phyloP scores from a whole-genome alignment of 2,329 filamentous ascomycete genomes.

The Westerdykella sp. region DNA sequence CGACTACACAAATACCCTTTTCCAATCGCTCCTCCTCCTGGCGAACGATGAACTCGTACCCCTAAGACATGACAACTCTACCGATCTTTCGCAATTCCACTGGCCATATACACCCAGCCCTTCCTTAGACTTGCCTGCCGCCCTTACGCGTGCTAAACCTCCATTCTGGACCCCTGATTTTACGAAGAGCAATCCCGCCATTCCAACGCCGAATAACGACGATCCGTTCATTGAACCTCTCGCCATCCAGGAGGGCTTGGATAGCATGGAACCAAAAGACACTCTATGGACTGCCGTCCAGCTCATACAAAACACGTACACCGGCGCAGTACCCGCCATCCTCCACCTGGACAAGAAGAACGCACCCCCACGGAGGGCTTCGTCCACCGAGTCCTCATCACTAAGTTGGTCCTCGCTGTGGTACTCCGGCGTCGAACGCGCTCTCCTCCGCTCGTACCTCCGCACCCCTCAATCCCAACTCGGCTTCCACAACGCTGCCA shows the following conservation, averaged over 20 bases:
- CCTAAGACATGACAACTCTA: slow-evolving; percentile 26
- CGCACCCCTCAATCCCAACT: slow-evolving; percentile 40
- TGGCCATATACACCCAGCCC: slow-evolving; percentile 19
- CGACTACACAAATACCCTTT: slow-evolving; percentile 48
- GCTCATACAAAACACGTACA: slow-evolving; percentile 45
- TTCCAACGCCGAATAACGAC: slow-evolving; percentile 15
- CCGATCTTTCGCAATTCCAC: slow-evolving; percentile 34
- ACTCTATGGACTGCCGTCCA: slow-evolving; percentile 40
- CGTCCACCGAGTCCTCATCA: slow-evolving; percentile 3
- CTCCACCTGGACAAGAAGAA: slow-evolving; percentile 31
- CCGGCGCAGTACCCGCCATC: slow-evolving; percentile 42
- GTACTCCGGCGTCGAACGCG: slow-evolving; percentile 45
- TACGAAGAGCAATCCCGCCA: slow-evolving; percentile 17
- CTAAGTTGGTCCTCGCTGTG: slow-evolving; percentile 44
- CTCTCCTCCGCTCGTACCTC: slow-evolving; percentile 46
- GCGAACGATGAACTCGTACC: slow-evolving; percentile 23
- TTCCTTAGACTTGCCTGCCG: slow-evolving; percentile 37
- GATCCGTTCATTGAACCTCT: slow-evolving; percentile 28
- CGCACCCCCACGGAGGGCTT: neutral
- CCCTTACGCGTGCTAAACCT: slow-evolving; percentile 19
- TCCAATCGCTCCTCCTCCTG: slow-evolving; percentile 31
- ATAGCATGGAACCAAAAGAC: slow-evolving; percentile 39
- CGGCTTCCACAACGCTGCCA: slow-evolving; percentile 40
- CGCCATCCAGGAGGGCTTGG: slow-evolving; percentile 28
- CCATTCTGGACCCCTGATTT: slow-evolving; percentile 30